Evolutionary conservation across 2,329 filamentous ascomycete species (phyloP).

Genomic region (Colletotrichum nymphaeae): DNA sequence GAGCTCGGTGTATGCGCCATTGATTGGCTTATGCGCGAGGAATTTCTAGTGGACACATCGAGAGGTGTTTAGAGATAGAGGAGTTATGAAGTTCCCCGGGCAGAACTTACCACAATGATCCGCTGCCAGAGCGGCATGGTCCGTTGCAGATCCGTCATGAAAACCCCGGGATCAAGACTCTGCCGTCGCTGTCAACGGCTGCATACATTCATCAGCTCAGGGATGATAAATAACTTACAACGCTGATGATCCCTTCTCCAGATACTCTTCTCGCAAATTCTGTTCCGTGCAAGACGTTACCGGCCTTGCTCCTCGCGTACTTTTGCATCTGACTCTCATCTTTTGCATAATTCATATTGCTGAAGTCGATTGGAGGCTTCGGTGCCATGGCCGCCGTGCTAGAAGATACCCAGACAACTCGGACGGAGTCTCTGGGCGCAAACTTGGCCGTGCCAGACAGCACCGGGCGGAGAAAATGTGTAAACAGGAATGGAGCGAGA

Average conservation of each 20-base stretch:
- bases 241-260: background rate
- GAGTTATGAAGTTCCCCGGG: rapidly evolving
- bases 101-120: background rate
- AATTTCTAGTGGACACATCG: conserved; percentile 19
- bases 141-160: conserved; percentile 30
- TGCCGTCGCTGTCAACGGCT: background rate
- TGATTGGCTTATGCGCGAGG: conserved; percentile 38
- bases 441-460: conserved; percentile 40
- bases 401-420: conserved; percentile 45
- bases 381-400: conserved; percentile 36
- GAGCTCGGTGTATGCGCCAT: conserved; percentile 55
- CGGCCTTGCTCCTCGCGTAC: conserved; percentile 45
- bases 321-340: conserved; percentile 37
- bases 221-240: background rate
- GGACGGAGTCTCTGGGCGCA: conserved; percentile 38
- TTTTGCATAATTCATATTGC: conserved; percentile 44
- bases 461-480: conserved; percentile 41
- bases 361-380: conserved; percentile 42
- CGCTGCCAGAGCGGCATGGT: conserved; percentile 4
- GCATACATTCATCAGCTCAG: background rate
- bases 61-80: background rate
- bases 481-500: conserved; percentile 45
- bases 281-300: conserved; percentile 42
- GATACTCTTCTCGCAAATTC: conserved; percentile 41
- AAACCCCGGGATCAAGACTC: conserved; percentile 23